Conservation (phyloP, 2,329 filamentous ascomycete species). For the Coleophoma crateriformis region DNA sequence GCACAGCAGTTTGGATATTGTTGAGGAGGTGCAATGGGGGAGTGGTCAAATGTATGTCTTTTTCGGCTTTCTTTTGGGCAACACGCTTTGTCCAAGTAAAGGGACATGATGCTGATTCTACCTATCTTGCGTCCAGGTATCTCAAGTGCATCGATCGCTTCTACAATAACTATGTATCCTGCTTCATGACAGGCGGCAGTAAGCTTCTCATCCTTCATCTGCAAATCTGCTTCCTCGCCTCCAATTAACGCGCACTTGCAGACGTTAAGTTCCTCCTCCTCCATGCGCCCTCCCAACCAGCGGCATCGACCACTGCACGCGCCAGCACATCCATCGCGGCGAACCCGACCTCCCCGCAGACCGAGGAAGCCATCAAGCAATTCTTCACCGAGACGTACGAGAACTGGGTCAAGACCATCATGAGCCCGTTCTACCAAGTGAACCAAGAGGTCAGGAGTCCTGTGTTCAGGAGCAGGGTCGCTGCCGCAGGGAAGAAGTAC, state of each 20-base stretch:
- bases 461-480: conserved; percentile 76
- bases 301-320: conserved; percentile 37
- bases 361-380: conserved; percentile 90
- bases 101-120: background rate
- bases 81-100: no score
- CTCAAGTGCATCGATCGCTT: conserved; percentile 96
- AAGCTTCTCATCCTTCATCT: conserved; percentile 11
- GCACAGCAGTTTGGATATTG: conserved; percentile 87
- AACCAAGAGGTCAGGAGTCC: conserved; percentile 84
- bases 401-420: conserved; percentile 91
- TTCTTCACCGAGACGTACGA: conserved; percentile 97
- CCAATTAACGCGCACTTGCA: conserved; percentile 8
- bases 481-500: conserved; percentile 88
- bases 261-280: conserved; percentile 90
- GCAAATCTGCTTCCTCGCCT: background rate
- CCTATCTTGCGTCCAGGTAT: conserved; percentile 54
- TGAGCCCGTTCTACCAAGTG: conserved; percentile 91
- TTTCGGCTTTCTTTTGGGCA: no score
- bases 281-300: conserved; percentile 64
- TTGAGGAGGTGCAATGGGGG: conserved; percentile 95
- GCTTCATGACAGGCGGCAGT: conserved; percentile 85
- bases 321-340: conserved; percentile 68
- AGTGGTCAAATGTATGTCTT: conserved; percentile 68
- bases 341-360: conserved; percentile 83
- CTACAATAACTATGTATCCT: conserved; percentile 91